A percentile compares a stretch with the other conserved stretches of the same genome.
phyloP scores from a whole-genome alignment of 202 grass and related monocot species.

The Digitaria exilis region DNA sequence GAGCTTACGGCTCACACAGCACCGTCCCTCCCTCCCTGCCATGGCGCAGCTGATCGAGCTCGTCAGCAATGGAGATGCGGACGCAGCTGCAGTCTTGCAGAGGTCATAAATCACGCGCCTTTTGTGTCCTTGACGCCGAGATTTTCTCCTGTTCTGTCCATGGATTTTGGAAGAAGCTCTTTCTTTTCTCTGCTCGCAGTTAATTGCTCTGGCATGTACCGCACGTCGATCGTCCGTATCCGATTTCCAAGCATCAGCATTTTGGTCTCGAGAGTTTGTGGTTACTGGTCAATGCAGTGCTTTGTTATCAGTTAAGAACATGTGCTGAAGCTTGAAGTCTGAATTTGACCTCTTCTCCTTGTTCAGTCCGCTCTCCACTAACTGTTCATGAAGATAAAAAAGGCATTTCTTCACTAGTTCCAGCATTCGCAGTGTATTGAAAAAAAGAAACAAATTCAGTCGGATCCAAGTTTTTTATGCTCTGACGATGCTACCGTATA shows the following conservation, averaged over 20 bases:
- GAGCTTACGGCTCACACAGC: not conserved
- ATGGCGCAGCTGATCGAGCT: not conserved
- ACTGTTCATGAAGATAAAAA: not conserved
- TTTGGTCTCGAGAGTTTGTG: not conserved
- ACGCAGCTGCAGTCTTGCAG: not conserved
- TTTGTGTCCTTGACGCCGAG: slow-evolving; percentile 22
- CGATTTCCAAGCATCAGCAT: not conserved
- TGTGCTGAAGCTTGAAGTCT: not conserved
- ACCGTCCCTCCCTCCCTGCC: not conserved
- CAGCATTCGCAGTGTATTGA: not conserved
- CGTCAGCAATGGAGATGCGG: not conserved
- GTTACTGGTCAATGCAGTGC: not conserved
- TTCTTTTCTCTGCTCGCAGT: not conserved
- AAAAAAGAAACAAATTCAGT: not conserved
- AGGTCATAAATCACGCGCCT: not conserved
- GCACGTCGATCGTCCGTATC: not conserved
- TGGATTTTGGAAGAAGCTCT: not conserved
- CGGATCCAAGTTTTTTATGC: not conserved
- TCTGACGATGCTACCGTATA: slow-evolving; percentile 53
- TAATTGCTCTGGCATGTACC: not conserved
- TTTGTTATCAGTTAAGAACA: not conserved
- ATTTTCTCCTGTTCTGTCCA: slow-evolving; percentile 4
- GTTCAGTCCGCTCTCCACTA: not conserved
- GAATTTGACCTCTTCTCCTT: not conserved
- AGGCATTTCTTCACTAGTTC: not conserved